These are phyloP conservation scores for Phalaenopsis hybrid DNA, from an alignment of 116 monocot genomes.

Conservation along the genomic window DNA sequence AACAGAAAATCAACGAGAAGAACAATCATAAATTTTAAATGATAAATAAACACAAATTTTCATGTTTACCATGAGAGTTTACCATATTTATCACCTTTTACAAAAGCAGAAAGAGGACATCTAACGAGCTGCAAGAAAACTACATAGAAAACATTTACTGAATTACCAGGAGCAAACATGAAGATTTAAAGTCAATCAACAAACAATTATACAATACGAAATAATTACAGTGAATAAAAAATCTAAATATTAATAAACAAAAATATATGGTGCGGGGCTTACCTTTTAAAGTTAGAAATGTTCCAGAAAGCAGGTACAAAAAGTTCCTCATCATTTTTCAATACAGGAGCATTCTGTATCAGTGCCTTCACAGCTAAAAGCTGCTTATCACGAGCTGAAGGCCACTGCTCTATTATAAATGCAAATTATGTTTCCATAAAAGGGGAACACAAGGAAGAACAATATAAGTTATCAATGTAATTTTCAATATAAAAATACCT, in stretches of 20 bases:
- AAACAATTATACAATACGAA: background rate
- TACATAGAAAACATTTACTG: no score
- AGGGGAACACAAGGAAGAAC: background rate
- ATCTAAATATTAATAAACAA: background rate
- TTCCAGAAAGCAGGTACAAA: constrained; percentile 43
- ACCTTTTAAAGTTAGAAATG: constrained; percentile 49
- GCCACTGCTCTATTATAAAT: constrained; percentile 27
- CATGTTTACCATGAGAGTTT: no score
- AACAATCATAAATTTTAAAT: no score
- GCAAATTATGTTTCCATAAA: background rate
- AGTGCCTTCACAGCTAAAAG: constrained; percentile 35
- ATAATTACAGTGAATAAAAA: background rate
- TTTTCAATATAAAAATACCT: constrained; percentile 24
- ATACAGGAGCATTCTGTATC: constrained; percentile 33
- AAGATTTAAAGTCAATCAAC: background rate
- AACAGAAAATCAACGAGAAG: no score
- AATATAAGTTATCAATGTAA: background rate
- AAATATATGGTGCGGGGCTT: background rate
- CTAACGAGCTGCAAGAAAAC: no score
- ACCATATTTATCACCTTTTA: no score
- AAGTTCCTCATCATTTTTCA: constrained; percentile 31
- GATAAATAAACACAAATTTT: no score
- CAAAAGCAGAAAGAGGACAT: no score
- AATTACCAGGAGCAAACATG: no score
- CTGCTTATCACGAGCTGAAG: constrained; percentile 39